Base-by-base conservation (phyloP, 2,329 filamentous ascomycete species). In the Stemphylium beticola region DNA sequence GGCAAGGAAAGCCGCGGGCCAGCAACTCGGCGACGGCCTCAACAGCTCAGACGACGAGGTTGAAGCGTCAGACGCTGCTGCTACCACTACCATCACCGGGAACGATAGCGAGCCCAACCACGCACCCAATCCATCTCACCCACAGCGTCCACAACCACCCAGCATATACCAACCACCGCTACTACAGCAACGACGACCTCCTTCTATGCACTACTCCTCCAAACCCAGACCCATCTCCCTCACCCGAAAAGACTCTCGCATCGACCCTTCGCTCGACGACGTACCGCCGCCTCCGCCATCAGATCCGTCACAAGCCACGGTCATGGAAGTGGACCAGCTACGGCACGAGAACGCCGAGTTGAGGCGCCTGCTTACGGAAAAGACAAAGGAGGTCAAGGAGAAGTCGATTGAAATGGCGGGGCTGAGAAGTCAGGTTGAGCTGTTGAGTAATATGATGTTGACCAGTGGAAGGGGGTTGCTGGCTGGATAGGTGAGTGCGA, bases 1-100 rank as follows among this genome's bases (percentile, higher is more conserved):
- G 4, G 62, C 67, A 1, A 50, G 68, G 3, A 73, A 72, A 48
- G 65, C 67, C 11, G 67, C 69, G 2, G 69, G 59, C 3, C 67
- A 71, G 40, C 55, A 67, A 31, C 26, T 69, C 2, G 68, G 66
- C 31, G 64, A 68, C 20, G 64, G 64, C 4, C 43, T 67, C 17
- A 39, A 60, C 20, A 64, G 58, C 39, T 68, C 66, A 15, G 49
- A 62, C 12, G 52, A 52, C 14, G 55, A 56, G 2, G 49, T 57
- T 12, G 40, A 59, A 5, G 33, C 26, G 26, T 29, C 26, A 4
- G 38, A 41, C 15, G n/a, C 44, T 10, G 12, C 5, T 24, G 7
- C 43, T n/a, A 12, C 36, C 26, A 5, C 12, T 42, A 10, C 18
- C 11, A 34, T 29, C 18, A 17, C 31, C 4, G 10, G n/a, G 31